Conservation (phyloP, 345 rosid genomes). For the Corchorus capsularis region DNA sequence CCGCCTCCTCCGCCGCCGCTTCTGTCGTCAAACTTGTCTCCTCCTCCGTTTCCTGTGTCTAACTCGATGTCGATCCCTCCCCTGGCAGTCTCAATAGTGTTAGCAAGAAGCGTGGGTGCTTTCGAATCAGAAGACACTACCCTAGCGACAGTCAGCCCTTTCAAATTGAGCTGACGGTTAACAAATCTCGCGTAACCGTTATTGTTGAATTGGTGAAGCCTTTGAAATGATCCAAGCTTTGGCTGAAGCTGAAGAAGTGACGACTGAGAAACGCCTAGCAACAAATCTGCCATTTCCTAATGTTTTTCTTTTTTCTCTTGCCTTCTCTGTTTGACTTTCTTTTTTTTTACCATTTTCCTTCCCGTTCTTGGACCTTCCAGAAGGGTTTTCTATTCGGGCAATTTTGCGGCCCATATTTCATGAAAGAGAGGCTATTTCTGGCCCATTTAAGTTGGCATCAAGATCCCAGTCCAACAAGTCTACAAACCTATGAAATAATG, state of each 20-base stretch:
- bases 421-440: not conserved
- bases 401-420: not conserved
- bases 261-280: conserved; percentile 36
- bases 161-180: not conserved
- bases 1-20: conserved; percentile 22
- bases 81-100: conserved; percentile 25
- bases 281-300: conserved; percentile 32
- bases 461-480: not conserved
- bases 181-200: not conserved
- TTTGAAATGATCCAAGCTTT: conserved; percentile 25
- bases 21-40: conserved; percentile 14
- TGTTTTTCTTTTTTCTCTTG: not conserved
- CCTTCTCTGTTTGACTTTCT: not conserved
- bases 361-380: not conserved
- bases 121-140: conserved; percentile 32
- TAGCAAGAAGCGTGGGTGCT: conserved; percentile 28
- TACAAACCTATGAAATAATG: too few relatives aligned
- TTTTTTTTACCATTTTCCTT: not conserved
- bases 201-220: not conserved
- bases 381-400: not conserved
- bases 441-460: not conserved
- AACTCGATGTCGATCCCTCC: conserved; percentile 32
- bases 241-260: conserved; percentile 36
- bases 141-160: conserved; percentile 17
- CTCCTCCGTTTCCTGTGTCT: conserved; percentile 13